These are phyloP conservation scores for Lactarius hengduanensis DNA, from an alignment of 768 basidiomycete species.

Conservation along the genomic window DNA sequence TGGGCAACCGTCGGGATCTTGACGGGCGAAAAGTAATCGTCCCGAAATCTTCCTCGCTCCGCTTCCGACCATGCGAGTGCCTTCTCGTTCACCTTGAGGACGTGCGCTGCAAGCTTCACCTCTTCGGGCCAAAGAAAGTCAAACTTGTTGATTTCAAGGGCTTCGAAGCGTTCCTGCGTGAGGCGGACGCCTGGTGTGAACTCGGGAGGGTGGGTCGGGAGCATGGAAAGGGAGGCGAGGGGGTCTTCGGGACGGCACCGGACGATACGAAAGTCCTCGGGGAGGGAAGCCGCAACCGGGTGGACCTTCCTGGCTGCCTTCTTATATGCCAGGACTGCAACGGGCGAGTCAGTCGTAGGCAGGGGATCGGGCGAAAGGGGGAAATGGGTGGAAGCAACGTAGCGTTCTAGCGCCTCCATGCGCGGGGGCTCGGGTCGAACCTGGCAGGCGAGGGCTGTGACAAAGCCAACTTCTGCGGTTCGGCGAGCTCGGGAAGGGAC, in stretches of 20 bases:
- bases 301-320: not conserved
- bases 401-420: not conserved
- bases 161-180: not conserved
- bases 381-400: not conserved
- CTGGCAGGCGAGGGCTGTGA: too few species aligned
- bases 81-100: too few species aligned
- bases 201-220: not conserved
- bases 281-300: not conserved
- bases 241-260: not conserved
- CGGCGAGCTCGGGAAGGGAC: not conserved
- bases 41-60: too few species aligned
- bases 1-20: not conserved
- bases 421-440: not conserved
- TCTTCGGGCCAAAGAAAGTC: not conserved
- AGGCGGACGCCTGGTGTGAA: not conserved
- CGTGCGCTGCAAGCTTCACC: too few species aligned
- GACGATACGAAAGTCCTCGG: not conserved
- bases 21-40: not conserved
- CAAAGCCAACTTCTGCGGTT: too few species aligned
- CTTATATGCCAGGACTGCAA: not conserved
- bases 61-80: too few species aligned
- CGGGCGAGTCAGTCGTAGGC: not conserved
- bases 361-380: too few species aligned
- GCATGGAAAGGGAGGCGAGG: not conserved
- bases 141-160: not conserved